Base-by-base conservation (phyloP, 768 basidiomycete species). In the Mycena haematopus region DNA sequence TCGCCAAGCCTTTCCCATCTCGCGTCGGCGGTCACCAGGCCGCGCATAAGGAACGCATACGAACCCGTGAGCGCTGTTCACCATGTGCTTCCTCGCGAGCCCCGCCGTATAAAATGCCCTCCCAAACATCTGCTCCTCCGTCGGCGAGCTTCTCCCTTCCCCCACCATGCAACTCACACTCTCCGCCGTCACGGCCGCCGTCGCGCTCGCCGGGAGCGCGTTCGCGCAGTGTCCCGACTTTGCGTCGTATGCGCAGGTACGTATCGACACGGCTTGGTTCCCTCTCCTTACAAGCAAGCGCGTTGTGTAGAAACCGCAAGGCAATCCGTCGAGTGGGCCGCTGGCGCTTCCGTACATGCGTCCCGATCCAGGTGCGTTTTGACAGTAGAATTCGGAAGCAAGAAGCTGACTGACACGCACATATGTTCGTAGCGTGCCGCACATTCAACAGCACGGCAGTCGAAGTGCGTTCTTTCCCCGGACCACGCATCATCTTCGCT, bases 361-460 rank as follows among this genome's bases (percentile, higher is more conserved):
- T 29, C 91, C 90, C 33, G 50, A 40, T 15, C 62, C 66, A 5
- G 58, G 66, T 67, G 25, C 54, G 66, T 59, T 31, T 31, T 31
- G 29, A n/a, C n/a, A n/a, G n/a, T n/a, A n/a, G n/a, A n/a, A n/a
- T n/a, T n/a, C n/a, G n/a, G n/a, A n/a, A n/a, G n/a, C n/a, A n/a
- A n/a, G n/a, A n/a, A n/a, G n/a, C n/a, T n/a, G n/a, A n/a, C n/a
- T n/a, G n/a, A n/a, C n/a, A n/a, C n/a, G n/a, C n/a, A n/a, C n/a
- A n/a, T n/a, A n/a, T 9, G 1, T 29, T 22, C 31, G 84, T 83
- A 33, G 82, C 77, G 22, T 92, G 91, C 68, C 82, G 91, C 49
- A 92, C 91, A 0, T 93, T 91, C 76, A 89, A 86, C 60, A 91
- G 89, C 69, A 80, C 85, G 25, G 83, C 86, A 21, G 91, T 92